Base-by-base conservation (phyloP, 306 rosid genomes). In the Vicia villosa region DNA sequence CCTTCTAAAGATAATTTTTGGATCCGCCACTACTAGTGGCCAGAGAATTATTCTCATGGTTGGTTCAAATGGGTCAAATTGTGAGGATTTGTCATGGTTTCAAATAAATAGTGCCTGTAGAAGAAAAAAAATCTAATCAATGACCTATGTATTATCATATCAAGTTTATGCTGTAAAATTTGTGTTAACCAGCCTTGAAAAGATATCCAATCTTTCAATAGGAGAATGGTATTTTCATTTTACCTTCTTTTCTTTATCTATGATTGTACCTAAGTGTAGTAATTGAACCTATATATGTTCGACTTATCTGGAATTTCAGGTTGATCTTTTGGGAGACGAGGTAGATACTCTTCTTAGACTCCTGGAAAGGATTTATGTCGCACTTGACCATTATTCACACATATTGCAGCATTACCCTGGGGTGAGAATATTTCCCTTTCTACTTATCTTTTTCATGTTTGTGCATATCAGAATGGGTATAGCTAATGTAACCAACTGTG, bases 361-460 rank as follows among this genome's bases (percentile, higher is more conserved):
- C 76, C 84, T 83, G 50, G 84, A 79, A 76, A 68, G 69, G 67
- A 79, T 94, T 79, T 88, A 91, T 69, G 82, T 88, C 22, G 96
- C 85, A 11, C 97, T 94, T 28, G 96, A 94, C 80, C 97, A 89
- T 82, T 94, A 94, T 86, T 88, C 97, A 46, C 97, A 96, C 52
- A 84, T 94, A 65, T 69, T 94, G 86, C 82, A 85, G 76, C 99
- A 94, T 86, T 94, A 94, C 81, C 92, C 95, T 5, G 97, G 99
- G 80, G 99, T 94, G 75, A 87, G 96, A 66, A 55, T 26, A 73
- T 51, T 49, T 30, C 52, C 34, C 52, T 40, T 73, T 67, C 41
- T 72, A 38, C 26, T 19, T 11, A 52, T 52, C 11, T 51, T 40
- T 70, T 59, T 26, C n/a, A 47, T 45, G 42, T 14, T 36, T 52